Evolutionary conservation across 257 asterid genomes (phyloP).

Genomic region (Prunella vulgaris): DNA sequence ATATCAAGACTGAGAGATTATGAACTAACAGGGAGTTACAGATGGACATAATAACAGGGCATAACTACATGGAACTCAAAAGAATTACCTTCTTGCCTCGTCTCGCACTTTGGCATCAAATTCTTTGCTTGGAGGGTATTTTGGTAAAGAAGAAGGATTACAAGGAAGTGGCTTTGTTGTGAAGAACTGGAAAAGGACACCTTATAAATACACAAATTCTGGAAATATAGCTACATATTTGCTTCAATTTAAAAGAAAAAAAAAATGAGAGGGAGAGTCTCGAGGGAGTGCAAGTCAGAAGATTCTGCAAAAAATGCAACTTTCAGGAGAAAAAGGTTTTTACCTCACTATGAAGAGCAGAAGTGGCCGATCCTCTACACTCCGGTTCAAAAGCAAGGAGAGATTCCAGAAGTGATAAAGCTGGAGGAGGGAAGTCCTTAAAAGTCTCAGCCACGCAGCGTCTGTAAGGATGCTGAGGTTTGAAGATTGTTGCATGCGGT

Average conservation of each 20-base stretch:
- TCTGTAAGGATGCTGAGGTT: slow-evolving; percentile 90
- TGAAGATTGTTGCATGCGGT: slow-evolving; percentile 92
- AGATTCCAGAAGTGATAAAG: slow-evolving; percentile 67
- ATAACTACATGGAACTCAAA: neutral
- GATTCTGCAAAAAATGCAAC: neutral
- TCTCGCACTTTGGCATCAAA: slow-evolving; percentile 90
- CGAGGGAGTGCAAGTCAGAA: neutral
- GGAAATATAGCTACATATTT: neutral
- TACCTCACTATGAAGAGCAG: slow-evolving; percentile 89
- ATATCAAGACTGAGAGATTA: neutral
- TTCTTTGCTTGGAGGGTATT: slow-evolving; percentile 95
- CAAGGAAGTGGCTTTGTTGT: slow-evolving; percentile 76
- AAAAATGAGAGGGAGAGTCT: too few species aligned
- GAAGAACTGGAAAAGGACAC: slow-evolving; percentile 59
- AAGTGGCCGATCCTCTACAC: slow-evolving; percentile 73
- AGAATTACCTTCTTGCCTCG: slow-evolving; percentile 78
- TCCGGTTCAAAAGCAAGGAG: slow-evolving; percentile 89
- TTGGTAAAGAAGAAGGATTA: slow-evolving; percentile 89
- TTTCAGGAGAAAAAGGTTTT: slow-evolving; percentile 26
- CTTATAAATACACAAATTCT: slow-evolving; percentile 12
- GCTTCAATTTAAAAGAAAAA: neutral
- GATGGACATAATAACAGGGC: neutral
- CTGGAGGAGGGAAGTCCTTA: slow-evolving; percentile 77
- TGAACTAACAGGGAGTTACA: neutral
- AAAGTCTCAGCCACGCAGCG: slow-evolving; percentile 83